These are phyloP conservation scores for Parasarocladium wereldwijsianum DNA, from an alignment of 2,329 filamentous ascomycete species.

Conservation along the genomic window DNA sequence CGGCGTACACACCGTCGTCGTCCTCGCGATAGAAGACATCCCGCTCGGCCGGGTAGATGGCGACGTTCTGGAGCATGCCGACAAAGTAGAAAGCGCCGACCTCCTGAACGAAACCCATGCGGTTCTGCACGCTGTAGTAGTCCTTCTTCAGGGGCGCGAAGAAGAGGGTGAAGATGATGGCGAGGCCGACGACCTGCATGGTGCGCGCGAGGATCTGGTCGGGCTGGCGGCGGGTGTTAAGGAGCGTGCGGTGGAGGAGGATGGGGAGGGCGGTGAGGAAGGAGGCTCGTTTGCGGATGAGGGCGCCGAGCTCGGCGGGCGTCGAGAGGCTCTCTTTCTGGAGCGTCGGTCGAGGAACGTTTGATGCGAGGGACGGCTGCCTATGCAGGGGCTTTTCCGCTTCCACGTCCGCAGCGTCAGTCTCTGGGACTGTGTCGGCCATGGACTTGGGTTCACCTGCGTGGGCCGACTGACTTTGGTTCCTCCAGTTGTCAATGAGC, in stretches of 20 bases:
- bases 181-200: slow-evolving; percentile 51
- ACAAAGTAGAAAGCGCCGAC: slow-evolving; percentile 59
- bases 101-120: slow-evolving; percentile 59
- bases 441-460: slow-evolving; percentile 6
- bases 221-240: slow-evolving; percentile 56
- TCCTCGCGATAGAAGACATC: slow-evolving; percentile 67
- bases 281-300: slow-evolving; percentile 47
- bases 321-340: slow-evolving; percentile 38
- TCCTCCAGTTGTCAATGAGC: slow-evolving; percentile 51
- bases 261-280: slow-evolving; percentile 51
- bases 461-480: no score
- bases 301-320: slow-evolving; percentile 56
- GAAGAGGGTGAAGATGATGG: slow-evolving; percentile 49
- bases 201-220: slow-evolving; percentile 47
- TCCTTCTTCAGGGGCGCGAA: slow-evolving; percentile 57
- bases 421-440: not conserved
- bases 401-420: not conserved
- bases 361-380: slow-evolving; percentile 7
- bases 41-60: slow-evolving; percentile 55
- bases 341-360: slow-evolving; percentile 23
- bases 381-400: slow-evolving; percentile 4
- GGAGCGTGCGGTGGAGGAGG: slow-evolving; percentile 48
- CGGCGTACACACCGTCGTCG: slow-evolving; percentile 56
- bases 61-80: slow-evolving; percentile 67
- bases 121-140: slow-evolving; percentile 56